Conservation (phyloP, 2,329 filamentous ascomycete genomes). For the Colletotrichum sp. region DNA sequence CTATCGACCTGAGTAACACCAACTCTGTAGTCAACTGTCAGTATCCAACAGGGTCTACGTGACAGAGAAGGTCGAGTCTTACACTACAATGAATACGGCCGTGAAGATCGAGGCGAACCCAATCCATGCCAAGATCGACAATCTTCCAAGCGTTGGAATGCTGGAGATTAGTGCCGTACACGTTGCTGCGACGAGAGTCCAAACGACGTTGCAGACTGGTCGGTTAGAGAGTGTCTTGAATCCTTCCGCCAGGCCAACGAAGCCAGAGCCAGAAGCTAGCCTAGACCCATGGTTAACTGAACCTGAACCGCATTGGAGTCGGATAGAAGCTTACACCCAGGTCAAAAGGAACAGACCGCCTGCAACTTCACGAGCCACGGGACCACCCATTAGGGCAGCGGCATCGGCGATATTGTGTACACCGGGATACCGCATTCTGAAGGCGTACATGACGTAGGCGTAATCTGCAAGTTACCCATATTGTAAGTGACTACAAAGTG, state of each 20-base stretch:
- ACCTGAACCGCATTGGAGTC: neutral
- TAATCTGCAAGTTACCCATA: slow-evolving; percentile 20
- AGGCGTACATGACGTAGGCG: slow-evolving; percentile 30
- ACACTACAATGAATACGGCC: slow-evolving; percentile 32
- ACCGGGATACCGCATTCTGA: slow-evolving; percentile 27
- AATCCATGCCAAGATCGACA: slow-evolving; percentile 54
- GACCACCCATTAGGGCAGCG: slow-evolving; percentile 26
- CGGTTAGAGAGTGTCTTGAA: neutral
- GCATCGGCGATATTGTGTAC: slow-evolving; percentile 31
- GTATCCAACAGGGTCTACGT: neutral
- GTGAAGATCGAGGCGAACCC: slow-evolving; percentile 63
- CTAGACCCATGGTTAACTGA: neutral
- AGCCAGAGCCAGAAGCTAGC: neutral
- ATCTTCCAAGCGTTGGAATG: slow-evolving; percentile 19
- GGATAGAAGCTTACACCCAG: slow-evolving; percentile 24
- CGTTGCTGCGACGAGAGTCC: slow-evolving; percentile 27
- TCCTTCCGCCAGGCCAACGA: neutral
- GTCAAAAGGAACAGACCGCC: neutral
- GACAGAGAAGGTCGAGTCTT: neutral
- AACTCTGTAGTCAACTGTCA: slow-evolving; percentile 13
- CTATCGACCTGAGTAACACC: slow-evolving; percentile 27
- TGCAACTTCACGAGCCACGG: slow-evolving; percentile 2
- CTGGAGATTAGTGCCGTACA: slow-evolving; percentile 24
- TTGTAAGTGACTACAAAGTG: neutral
- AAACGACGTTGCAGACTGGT: slow-evolving; percentile 26